Percentiles rank a stretch among this genome's conserved stretches.
These are phyloP conservation scores for Prunus fruticosa DNA, from an alignment of 306 rosid species.

Conservation along the genomic window DNA sequence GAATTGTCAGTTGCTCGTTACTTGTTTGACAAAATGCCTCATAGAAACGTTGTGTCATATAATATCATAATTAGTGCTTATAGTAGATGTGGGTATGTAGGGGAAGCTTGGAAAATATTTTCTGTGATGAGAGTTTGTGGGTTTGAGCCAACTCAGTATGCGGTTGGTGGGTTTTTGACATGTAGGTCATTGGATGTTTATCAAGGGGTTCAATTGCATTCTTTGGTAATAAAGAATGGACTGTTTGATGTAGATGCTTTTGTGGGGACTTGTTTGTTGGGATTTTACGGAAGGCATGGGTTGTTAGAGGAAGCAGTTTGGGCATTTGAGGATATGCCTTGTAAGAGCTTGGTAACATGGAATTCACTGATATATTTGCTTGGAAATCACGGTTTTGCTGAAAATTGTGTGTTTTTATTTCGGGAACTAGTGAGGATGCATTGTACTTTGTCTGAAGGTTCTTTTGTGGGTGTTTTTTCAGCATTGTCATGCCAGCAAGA, in stretches of 20 bases:
- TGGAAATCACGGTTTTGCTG: conserved; percentile 43
- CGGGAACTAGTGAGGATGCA: conserved; percentile 44
- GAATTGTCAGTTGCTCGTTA: conserved; percentile 28
- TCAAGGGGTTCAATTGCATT: conserved; percentile 55
- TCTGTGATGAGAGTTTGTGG: conserved; percentile 44
- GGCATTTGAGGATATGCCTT: conserved; percentile 54
- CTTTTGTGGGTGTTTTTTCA: conserved; percentile 57
- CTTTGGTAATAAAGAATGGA: conserved; percentile 53
- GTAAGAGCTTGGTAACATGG: conserved; percentile 74
- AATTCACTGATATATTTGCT: conserved; percentile 64
- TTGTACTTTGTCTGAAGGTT: conserved; percentile 46
- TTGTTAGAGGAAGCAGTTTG: conserved; percentile 49
- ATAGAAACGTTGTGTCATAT: conserved; percentile 48
- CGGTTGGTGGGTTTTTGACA: conserved; percentile 49
- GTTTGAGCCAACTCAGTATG: conserved; percentile 49
- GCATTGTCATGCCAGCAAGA: conserved; percentile 43
- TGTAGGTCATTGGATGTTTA: conserved; percentile 36
- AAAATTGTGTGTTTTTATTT: conserved; percentile 50
- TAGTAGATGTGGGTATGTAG: conserved; percentile 40
- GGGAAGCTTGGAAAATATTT: conserved; percentile 53
- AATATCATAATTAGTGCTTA: conserved; percentile 48
- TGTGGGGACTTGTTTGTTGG: conserved; percentile 69
- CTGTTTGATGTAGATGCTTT: conserved; percentile 51
- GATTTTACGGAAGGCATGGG: conserved; percentile 56
- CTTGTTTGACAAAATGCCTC: conserved; percentile 38